phyloP scores from a whole-genome alignment of 208 protist genomes.

The Trypanosoma conorhini region DNA sequence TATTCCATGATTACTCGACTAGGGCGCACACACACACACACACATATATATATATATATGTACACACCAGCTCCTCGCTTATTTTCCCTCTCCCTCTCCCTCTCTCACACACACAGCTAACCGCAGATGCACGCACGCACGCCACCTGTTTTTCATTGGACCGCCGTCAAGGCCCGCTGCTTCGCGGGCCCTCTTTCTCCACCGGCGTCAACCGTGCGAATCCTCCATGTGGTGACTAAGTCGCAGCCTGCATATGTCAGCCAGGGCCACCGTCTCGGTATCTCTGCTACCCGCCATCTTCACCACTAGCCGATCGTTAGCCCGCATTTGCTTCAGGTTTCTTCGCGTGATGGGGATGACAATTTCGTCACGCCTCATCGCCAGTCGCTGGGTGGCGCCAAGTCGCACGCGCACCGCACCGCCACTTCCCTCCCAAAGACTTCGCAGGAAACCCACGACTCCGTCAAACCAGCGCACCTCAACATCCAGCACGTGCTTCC shows the following conservation, averaged over 20 bases:
- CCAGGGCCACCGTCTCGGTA: slow-evolving; percentile 39
- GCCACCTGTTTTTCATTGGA: neutral
- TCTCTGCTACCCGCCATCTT: slow-evolving; percentile 52
- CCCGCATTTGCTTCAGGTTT: slow-evolving; percentile 26
- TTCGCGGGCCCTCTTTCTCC: neutral
- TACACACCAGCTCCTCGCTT: neutral
- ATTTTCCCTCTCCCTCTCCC: neutral
- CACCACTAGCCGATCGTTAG: slow-evolving; percentile 61
- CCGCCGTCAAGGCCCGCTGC: neutral
- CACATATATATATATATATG: neutral
- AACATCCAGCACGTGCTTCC: slow-evolving; percentile 72
- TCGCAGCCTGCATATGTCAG: slow-evolving; percentile 53
- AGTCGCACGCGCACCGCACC: slow-evolving; percentile 30
- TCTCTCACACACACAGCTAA: neutral
- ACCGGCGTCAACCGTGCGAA: neutral
- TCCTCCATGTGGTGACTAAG: slow-evolving; percentile 75
- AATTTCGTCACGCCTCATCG: slow-evolving; percentile 61
- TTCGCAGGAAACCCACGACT: slow-evolving; percentile 41
- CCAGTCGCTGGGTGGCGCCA: slow-evolving; percentile 59
- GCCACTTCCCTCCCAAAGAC: slow-evolving; percentile 25
- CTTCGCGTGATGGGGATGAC: slow-evolving; percentile 35
- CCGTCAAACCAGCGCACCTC: slow-evolving; percentile 68
- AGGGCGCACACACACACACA: neutral
- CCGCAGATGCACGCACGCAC: neutral
- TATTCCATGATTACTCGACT: no score